Base-by-base conservation (phyloP, 768 basidiomycete species). In the Mycena galericulata region DNA sequence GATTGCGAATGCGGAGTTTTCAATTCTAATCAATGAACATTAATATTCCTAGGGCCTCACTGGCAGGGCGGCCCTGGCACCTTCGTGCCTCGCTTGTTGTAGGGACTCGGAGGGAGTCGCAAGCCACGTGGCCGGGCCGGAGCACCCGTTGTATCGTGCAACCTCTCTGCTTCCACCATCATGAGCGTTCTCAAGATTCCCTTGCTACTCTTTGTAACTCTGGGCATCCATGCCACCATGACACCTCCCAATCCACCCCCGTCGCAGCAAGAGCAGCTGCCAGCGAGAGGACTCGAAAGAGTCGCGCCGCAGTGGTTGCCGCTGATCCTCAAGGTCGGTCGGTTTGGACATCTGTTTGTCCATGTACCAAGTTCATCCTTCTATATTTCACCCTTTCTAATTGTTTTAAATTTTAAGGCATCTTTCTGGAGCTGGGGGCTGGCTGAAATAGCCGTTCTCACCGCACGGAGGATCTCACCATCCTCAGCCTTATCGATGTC, bases 181-280 rank as follows among this genome's bases (percentile, higher is more conserved):
- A 75, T 75, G 74, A 61, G 70, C 20, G 41, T 74, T 17, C 41
- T 72, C 40, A 76, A 71, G 55, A 66, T 78, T 24, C 75, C 76
- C 0, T 70, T 77, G 27, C 55, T 75, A 7, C 43, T 74, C 7
- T 68, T 75, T 30, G 46, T 74, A n/a, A 65, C 72, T 20, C 74
- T 73, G 73, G 77, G 74, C 10, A 72, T 78, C 20, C 71, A 76
- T 29, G 68, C 46, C 4, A 74, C 75, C 12, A 45, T 73, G 67
- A 79, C 79, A 1, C 66, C 76, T 0, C 79, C 78, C 1, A 72
- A 75, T 30, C 67, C 76, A 4, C 72, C 76, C 2, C 69, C 76
- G 34, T 38, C 61, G 3, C 17, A 40, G 6, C 30, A 73, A 2
- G 75, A 78, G 67, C 61, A 66, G 17, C 61, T 77, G 5, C 71